Evolutionary conservation across 2,329 filamentous ascomycete species (phyloP), one percentile per base, ranked within the genome.

Genomic region (Fusarium tricinctum): DNA sequence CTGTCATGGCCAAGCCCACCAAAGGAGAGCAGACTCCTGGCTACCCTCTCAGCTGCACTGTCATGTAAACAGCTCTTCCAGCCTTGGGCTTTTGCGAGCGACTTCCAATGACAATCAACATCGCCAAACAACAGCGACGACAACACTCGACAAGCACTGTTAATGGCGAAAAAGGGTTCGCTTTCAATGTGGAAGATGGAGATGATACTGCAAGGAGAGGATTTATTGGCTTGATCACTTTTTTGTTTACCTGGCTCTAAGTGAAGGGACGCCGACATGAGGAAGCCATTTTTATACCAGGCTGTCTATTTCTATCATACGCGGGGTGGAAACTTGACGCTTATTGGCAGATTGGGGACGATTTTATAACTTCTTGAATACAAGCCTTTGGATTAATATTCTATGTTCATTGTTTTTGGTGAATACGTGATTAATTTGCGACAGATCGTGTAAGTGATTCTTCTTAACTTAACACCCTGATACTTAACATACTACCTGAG

Each of bases 11-110:
- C 49, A 77, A 77, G 71, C 75, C 75, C 10, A 56, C 64, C 39
- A 63, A 55, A 47, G 56, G 54, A 35, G 38, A 50, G 26, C 57
- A 69, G 58, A 66, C 61, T 42, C 69, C 73, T 23, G 73, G 66
- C 22, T 75, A 74, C 20, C 75, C 74, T 26, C 60, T 77, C 23
- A 74, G 75, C 54, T 80, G 78, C 67, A 70, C 63, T 30, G 55
- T 79, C 71, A 79, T 79, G 78, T 80, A 78, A 77, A 72, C 39
- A 22, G 15, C 49, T 50, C 38, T 40, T 49, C 33, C 38, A 38
- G 35, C n/a, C 6, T 44, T 32, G 51, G 40, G 54, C 40, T 19
- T 42, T 44, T 63, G 57, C 43, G 40, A 51, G 49, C 49, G 42
- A 51, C 15, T 58, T 33, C 9, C 17, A 19, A 38, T n/a, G 40